Conservation (phyloP, 1,284 basidiomycete species). For the Somion occarium region DNA sequence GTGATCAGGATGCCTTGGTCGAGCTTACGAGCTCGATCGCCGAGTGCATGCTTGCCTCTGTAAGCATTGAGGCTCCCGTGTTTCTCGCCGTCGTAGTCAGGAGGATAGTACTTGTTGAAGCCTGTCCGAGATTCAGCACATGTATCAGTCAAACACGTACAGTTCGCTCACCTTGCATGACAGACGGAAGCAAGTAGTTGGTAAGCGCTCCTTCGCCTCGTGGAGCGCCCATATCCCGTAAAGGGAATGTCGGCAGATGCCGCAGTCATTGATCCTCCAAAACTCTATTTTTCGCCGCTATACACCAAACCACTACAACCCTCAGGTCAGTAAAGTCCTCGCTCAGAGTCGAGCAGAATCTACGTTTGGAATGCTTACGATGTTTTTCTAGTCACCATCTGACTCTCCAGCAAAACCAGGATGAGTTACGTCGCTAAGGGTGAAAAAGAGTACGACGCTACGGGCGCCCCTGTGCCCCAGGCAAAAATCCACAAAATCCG, state of each 20-base stretch:
- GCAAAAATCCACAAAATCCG: conserved; percentile 99
- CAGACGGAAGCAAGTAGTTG: no score
- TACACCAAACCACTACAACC: conserved; percentile 25
- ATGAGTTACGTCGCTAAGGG: conserved; percentile 99
- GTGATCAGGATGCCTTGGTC: conserved; percentile 93
- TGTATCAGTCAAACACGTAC: not conserved
- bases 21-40: conserved; percentile 87
- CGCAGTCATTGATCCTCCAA: conserved; percentile 6
- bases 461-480: conserved; percentile 78
- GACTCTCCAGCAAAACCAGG: conserved; percentile 59
- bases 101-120: conserved; percentile 92
- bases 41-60: conserved; percentile 90
- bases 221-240: not conserved
- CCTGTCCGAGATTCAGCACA: conserved; percentile 30
- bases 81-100: conserved; percentile 83
- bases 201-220: no score
- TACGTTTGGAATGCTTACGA: not conserved
- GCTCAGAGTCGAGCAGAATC: not conserved
- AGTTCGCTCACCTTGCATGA: conserved; percentile 26
- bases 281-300: conserved; percentile 30
- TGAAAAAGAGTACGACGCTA: conserved; percentile 96
- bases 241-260: conserved; percentile 10
- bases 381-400: conserved; percentile 60
- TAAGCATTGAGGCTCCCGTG: conserved; percentile 81
- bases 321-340: conserved; percentile 22